phyloP scores from a whole-genome alignment of 805 yeast genomes.

The Wickerhamomyces bisporus region DNA sequence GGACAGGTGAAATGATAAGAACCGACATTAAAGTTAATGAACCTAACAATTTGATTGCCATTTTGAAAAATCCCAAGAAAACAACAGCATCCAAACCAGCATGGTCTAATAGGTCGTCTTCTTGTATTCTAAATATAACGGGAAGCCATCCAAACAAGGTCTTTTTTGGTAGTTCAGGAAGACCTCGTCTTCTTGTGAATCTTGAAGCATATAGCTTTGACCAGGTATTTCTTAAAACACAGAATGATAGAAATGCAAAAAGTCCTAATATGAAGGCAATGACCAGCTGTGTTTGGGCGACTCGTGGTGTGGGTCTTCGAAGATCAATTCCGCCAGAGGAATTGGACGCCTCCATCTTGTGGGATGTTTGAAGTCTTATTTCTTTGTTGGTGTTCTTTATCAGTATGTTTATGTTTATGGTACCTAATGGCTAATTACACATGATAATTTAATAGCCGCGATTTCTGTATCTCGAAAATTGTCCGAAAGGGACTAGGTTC shows the following conservation, averaged over 20 bases:
- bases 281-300: conserved; percentile 71
- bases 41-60: conserved; percentile 68
- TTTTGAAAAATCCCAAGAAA: conserved; percentile 82
- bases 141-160: conserved; percentile 81
- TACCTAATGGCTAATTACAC: too few relatives aligned
- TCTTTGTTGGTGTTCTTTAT: too few relatives aligned
- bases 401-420: too few relatives aligned
- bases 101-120: conserved; percentile 72
- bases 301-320: conserved; percentile 33
- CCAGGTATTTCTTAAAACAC: conserved; percentile 64
- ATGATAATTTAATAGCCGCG: too few relatives aligned
- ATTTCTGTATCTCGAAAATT: too few relatives aligned
- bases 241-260: conserved; percentile 62
- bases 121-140: conserved; percentile 57
- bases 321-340: conserved; percentile 14
- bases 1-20: conserved; percentile 73
- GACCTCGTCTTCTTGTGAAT: conserved; percentile 36
- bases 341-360: not conserved
- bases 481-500: too few relatives aligned
- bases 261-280: conserved; percentile 68
- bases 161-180: conserved; percentile 53
- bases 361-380: too few relatives aligned
- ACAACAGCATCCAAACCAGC: conserved; percentile 96
- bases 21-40: conserved; percentile 67
- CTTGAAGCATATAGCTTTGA: conserved; percentile 86